A percentile compares a stretch with the other conserved stretches of the same genome.
phyloP scores from a whole-genome alignment of 768 basidiomycete genomes.

The Punctularia strigosozonata region DNA sequence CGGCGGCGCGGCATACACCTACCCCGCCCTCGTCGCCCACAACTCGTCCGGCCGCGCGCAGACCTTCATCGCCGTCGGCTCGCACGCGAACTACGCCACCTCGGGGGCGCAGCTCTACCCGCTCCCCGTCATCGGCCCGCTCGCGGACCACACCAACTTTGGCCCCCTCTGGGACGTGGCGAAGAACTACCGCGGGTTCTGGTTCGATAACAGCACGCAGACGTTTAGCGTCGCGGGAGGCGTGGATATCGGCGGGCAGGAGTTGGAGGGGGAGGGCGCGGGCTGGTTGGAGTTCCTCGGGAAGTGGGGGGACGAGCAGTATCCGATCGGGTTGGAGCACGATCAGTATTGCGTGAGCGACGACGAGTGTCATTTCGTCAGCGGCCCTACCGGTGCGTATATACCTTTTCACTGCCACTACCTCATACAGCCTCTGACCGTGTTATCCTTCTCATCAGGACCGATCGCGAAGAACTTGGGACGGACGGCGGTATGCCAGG shows the following conservation, averaged over 20 bases:
- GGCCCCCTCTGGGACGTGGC: conserved; percentile 17
- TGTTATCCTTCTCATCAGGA: conserved; percentile 6
- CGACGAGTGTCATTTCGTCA: conserved; percentile 12
- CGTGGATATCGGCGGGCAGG: conserved; percentile 6
- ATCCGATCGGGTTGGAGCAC: conserved; percentile 9
- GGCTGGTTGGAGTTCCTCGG: conserved; percentile 15
- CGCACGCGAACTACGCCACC: conserved; percentile 19
- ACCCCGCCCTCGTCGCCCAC: conserved; percentile 11
- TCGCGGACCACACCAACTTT: conserved; percentile 15
- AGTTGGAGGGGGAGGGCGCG: conserved; percentile 11
- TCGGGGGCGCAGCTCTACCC: conserved; percentile 13
- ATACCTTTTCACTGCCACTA: neutral
- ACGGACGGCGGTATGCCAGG: conserved; percentile 12
- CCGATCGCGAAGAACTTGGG: conserved; percentile 16
- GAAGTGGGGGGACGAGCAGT: conserved; percentile 18
- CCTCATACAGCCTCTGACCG: neutral
- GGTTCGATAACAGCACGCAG: conserved; percentile 11
- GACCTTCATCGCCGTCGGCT: conserved; percentile 15
- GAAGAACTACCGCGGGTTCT: conserved; percentile 17
- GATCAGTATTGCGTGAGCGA: conserved; percentile 15
- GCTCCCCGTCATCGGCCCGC: conserved; percentile 11
- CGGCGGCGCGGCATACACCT: conserved; percentile 17
- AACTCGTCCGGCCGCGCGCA: conserved; percentile 12
- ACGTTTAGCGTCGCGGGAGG: conserved; percentile 12
- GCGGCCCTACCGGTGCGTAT: conserved; percentile 16